phyloP scores from a whole-genome alignment of 306 rosid species.

The Acmispon strigosus region DNA sequence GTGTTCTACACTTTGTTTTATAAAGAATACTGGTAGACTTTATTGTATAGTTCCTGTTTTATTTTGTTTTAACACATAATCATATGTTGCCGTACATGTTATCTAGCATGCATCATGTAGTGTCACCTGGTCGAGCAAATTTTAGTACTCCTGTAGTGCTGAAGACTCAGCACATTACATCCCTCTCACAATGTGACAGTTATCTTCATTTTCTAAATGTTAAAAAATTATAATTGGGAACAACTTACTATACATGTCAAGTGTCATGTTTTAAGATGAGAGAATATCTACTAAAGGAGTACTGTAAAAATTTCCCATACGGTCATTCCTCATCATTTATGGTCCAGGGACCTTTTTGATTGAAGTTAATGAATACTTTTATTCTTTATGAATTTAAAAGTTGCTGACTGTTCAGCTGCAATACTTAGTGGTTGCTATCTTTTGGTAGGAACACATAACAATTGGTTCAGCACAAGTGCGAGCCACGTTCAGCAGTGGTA shows the following conservation, averaged over 20 bases:
- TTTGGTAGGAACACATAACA: conserved; percentile 59
- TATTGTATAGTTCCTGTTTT: background rate
- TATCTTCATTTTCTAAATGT: too few species aligned
- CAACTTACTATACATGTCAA: too few species aligned
- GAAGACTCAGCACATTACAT: too few species aligned
- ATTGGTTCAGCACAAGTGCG: conserved; percentile 87
- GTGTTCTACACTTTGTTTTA: background rate
- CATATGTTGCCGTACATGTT: background rate
- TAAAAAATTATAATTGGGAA: too few species aligned
- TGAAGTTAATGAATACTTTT: background rate
- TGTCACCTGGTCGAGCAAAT: background rate
- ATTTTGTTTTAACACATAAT: background rate
- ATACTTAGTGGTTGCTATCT: conserved; percentile 19
- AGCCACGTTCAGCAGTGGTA: conserved; percentile 87
- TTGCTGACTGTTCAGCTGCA: background rate
- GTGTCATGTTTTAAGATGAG: too few species aligned
- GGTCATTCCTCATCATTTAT: background rate
- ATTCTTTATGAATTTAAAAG: conserved; percentile 8
- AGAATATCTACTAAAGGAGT: too few species aligned
- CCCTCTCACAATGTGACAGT: too few species aligned
- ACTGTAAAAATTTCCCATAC: background rate
- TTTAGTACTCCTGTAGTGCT: background rate
- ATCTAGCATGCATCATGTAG: background rate
- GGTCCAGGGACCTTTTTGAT: background rate
- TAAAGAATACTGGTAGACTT: background rate